Evolutionary conservation across 192 early-diverging fungal genomes (phyloP), one percentile per base, ranked within the genome.

Genomic region (Helicostylum pulchrum): DNA sequence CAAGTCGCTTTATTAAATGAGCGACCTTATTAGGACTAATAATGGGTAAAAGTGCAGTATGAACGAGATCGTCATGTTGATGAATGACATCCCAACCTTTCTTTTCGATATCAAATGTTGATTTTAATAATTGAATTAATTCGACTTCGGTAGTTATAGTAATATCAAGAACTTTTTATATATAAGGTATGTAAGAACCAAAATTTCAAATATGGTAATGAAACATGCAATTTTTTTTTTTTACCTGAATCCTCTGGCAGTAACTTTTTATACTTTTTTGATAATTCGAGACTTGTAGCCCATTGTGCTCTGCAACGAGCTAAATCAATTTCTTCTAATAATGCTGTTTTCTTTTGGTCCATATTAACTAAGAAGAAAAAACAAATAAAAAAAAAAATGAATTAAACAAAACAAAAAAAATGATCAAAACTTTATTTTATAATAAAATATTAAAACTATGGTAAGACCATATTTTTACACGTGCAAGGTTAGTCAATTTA

Each of bases 181-280:
- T 59, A 20, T 26, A 44, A 17, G 4, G 4, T 0, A 12, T 48
- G 4, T 4, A 48, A 19, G 12, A 15, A 14, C 3, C 4, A 45
- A 45, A 45, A 6, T 57, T 26, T 26, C 26, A 26, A 26, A 23
- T 14, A 19, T 15, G 4, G 4, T 15, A 14, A 5, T 48, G 0
- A 14, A 48, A 19, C 46, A 48, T 19, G 17, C 12, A 7, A 2
- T 58, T 14, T 26, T 14, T 14, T 54, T 11, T 52, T 7, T 42
- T 70, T 78, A 77, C 82, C 82, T 58, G 67, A n/a, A 34, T 80
- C 79, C 31, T 79, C 74, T 14, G 77, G 71, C 50, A 75, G 72
- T 47, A 75, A 74, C 53, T 77, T 81, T 55, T 72, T 58, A 65
- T 80, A 84, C 19, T 78, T 78, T 53, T 76, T 68, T 12, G 76